A percentile compares a stretch with the other conserved stretches of the same genome.
These are phyloP conservation scores for Hevea brasiliensis DNA, from an alignment of 345 rosid genomes.

Conservation along the genomic window DNA sequence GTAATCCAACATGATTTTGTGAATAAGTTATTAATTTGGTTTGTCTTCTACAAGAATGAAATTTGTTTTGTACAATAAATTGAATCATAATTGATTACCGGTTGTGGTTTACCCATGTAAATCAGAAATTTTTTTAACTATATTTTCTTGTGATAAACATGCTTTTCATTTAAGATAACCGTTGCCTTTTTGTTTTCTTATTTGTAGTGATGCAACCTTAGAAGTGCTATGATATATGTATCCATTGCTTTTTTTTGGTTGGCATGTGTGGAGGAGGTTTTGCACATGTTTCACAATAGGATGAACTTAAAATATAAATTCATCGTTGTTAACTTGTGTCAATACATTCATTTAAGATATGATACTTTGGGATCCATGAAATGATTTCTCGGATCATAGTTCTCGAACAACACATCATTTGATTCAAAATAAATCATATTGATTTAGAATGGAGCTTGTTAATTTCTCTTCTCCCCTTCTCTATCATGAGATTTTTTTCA, in stretches of 20 bases:
- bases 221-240: too few relatives aligned
- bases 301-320: background rate
- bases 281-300: background rate
- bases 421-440: background rate
- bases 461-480: too few relatives aligned
- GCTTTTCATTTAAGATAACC: background rate
- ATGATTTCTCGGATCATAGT: background rate
- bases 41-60: background rate
- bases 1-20: too few relatives aligned
- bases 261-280: background rate
- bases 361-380: background rate
- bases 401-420: too few relatives aligned
- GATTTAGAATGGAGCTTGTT: background rate
- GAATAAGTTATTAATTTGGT: too few relatives aligned
- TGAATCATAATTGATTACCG: background rate
- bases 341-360: background rate
- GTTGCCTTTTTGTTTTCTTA: background rate
- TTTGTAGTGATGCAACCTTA: background rate
- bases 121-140: background rate
- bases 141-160: background rate
- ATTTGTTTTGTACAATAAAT: background rate
- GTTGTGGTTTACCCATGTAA: slow-evolving; percentile 4
- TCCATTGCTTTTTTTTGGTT: background rate
- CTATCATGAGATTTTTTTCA: too few relatives aligned
- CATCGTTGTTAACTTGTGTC: background rate